Percentiles rank a stretch among this genome's conserved stretches.
Evolutionary conservation across 1,284 basidiomycete species (phyloP).

Genomic region (Heimioporus punctisporus): DNA sequence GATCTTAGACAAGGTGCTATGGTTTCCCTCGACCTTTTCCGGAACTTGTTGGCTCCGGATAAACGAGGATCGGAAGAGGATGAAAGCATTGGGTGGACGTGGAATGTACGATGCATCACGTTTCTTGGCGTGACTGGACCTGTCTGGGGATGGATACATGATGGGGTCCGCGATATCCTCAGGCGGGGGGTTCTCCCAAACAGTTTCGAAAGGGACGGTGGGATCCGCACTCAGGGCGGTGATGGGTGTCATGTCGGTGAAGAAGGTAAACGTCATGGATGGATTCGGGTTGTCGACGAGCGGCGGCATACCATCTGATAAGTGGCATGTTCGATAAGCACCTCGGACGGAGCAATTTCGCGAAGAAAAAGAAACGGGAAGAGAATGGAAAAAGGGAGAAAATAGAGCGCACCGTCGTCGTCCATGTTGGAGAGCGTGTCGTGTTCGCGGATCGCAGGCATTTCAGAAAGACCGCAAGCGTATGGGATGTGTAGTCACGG

Average conservation of each 20-base stretch:
- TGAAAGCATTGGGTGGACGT: constrained; percentile 94
- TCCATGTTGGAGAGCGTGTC: constrained; percentile 25
- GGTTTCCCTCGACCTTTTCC: constrained; percentile 76
- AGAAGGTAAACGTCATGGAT: constrained; percentile 51
- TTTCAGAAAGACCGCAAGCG: constrained; percentile 13
- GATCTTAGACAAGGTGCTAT: constrained; percentile 72
- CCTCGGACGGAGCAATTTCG: not conserved
- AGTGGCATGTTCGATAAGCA: constrained; percentile 16
- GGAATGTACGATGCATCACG: constrained; percentile 74
- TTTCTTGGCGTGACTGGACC: constrained; percentile 45
- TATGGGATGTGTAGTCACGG: constrained; percentile 11
- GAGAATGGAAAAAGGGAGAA: too few relatives aligned
- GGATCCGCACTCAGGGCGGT: constrained; percentile 40
- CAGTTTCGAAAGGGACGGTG: constrained; percentile 36
- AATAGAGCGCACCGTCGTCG: constrained; percentile 30
- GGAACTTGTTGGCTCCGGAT: constrained; percentile 79
- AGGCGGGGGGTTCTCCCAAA: constrained; percentile 31
- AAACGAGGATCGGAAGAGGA: constrained; percentile 91
- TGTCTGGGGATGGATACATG: constrained; percentile 23
- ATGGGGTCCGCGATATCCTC: constrained; percentile 20
- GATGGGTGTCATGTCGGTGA: constrained; percentile 46
- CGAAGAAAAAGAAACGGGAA: not conserved
- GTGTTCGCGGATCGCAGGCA: constrained; percentile 29
- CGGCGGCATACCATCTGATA: constrained; percentile 47
- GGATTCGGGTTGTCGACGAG: constrained; percentile 52